These are phyloP conservation scores for Pichia sp. DNA, from an alignment of 1,139 yeast species.

Conservation along the genomic window DNA sequence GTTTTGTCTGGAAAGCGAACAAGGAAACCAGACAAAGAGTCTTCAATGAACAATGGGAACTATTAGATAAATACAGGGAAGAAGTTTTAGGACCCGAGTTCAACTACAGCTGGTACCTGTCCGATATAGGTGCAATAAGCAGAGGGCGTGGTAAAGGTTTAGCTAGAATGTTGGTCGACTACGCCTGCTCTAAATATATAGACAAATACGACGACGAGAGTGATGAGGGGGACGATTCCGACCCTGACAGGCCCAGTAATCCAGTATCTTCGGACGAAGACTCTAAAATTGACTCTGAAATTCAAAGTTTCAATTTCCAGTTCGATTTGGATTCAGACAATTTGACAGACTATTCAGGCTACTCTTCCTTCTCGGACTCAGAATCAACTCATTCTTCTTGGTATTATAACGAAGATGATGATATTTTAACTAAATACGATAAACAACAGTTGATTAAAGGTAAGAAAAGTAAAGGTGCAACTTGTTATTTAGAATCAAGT, in stretches of 20 bases:
- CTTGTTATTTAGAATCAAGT: constrained; percentile 42
- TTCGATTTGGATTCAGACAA: constrained; percentile 28
- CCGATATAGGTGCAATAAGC: constrained; percentile 57
- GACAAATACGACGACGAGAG: constrained; percentile 22
- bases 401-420: constrained; percentile 29
- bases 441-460: constrained; percentile 19
- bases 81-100: constrained; percentile 29
- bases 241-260: neutral
- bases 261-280: constrained; percentile 18
- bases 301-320: constrained; percentile 27
- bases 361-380: constrained; percentile 25
- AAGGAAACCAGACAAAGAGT: constrained; percentile 47
- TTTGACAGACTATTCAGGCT: constrained; percentile 29
- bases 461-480: constrained; percentile 22
- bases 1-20: constrained; percentile 30
- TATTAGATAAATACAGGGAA: constrained; percentile 41
- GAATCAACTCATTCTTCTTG: constrained; percentile 29
- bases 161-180: constrained; percentile 48
- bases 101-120: constrained; percentile 48
- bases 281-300: constrained; percentile 27
- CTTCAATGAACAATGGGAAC: constrained; percentile 51
- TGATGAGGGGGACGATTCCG: constrained; percentile 18
- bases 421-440: constrained; percentile 27
- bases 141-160: constrained; percentile 61
- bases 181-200: constrained; percentile 33